Conservation (phyloP, 192 early-diverging fungal species). For the Coemansia sp. region DNA sequence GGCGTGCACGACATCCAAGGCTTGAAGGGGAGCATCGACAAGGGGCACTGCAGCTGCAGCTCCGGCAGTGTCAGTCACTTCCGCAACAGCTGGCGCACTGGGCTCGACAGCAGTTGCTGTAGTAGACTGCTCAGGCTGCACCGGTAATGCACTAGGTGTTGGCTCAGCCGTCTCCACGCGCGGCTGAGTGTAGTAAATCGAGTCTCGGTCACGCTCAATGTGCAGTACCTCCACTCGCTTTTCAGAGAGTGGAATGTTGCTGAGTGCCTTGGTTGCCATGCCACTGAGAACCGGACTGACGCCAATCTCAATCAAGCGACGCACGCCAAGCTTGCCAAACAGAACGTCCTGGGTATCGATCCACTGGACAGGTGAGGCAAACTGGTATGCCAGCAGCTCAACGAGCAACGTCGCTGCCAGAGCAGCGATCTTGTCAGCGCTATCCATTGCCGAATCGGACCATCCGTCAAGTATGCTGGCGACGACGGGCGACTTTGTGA, state of each 20-base stretch:
- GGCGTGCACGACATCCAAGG: slow-evolving; percentile 73
- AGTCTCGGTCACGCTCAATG: slow-evolving; percentile 11
- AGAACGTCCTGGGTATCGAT: slow-evolving; percentile 92
- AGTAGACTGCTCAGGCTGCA: not conserved
- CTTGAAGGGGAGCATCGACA: slow-evolving; percentile 74
- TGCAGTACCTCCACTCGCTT: slow-evolving; percentile 11
- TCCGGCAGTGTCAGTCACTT: not conserved
- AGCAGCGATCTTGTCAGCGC: slow-evolving; percentile 66
- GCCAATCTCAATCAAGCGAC: slow-evolving; percentile 86
- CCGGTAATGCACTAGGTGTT: not conserved
- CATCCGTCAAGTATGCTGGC: slow-evolving; percentile 73
- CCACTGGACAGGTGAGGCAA: slow-evolving; percentile 93
- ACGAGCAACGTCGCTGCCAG: slow-evolving; percentile 79
- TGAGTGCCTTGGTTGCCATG: slow-evolving; percentile 75
- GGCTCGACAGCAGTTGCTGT: slow-evolving; percentile 54
- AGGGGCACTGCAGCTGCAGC: slow-evolving; percentile 47
- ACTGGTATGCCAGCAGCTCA: slow-evolving; percentile 92
- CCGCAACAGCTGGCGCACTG: not conserved
- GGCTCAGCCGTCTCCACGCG: not conserved
- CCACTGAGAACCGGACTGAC: slow-evolving; percentile 83
- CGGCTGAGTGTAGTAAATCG: slow-evolving; percentile 14
- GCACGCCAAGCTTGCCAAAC: slow-evolving; percentile 71
- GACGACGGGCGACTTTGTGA: slow-evolving; percentile 71
- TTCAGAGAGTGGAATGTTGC: too few relatives aligned
- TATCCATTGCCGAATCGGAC: slow-evolving; percentile 30